These are phyloP conservation scores for Fusarium chaquense DNA, from an alignment of 2,329 filamentous ascomycete species.

Conservation along the genomic window DNA sequence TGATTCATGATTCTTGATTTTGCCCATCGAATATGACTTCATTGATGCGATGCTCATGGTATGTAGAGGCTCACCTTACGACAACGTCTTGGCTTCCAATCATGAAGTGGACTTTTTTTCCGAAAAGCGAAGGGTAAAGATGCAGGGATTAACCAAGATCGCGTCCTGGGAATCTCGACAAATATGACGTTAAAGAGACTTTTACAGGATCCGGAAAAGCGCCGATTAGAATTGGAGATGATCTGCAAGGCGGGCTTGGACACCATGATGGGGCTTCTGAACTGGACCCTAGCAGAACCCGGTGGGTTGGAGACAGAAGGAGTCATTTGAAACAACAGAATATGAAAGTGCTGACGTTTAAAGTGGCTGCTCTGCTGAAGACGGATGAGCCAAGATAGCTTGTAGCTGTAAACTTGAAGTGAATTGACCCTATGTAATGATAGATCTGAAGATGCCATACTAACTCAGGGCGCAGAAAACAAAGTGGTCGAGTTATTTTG, in stretches of 20 bases:
- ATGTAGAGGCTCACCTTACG: constrained; percentile 3
- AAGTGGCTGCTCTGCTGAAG: constrained; percentile 27
- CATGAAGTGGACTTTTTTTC: constrained; percentile 1
- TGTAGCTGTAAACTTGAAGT: background rate
- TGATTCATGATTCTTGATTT: constrained; percentile 19
- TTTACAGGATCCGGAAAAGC: constrained; percentile 47
- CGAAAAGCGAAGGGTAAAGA: constrained; percentile 20
- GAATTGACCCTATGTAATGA: background rate
- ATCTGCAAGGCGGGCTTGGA: constrained; percentile 46
- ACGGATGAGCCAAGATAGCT: background rate
- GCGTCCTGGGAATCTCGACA: constrained; percentile 33
- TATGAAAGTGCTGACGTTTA: constrained; percentile 21
- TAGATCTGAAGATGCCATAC: background rate
- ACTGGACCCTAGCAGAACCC: constrained; percentile 38
- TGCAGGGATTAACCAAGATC: constrained; percentile 42
- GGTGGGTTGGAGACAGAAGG: constrained; percentile 21
- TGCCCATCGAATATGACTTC: constrained; percentile 41
- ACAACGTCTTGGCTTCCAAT: constrained; percentile 17
- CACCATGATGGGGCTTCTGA: constrained; percentile 20
- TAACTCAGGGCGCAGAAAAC: too few relatives aligned
- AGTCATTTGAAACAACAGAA: constrained; percentile 23
- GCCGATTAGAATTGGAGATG: constrained; percentile 51
- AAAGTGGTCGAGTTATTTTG: too few relatives aligned
- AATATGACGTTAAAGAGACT: constrained; percentile 40
- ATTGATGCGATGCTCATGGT: constrained; percentile 28